Conservation (phyloP, 371 early-diverging fungal genomes). For the Mortierella sp. region DNA sequence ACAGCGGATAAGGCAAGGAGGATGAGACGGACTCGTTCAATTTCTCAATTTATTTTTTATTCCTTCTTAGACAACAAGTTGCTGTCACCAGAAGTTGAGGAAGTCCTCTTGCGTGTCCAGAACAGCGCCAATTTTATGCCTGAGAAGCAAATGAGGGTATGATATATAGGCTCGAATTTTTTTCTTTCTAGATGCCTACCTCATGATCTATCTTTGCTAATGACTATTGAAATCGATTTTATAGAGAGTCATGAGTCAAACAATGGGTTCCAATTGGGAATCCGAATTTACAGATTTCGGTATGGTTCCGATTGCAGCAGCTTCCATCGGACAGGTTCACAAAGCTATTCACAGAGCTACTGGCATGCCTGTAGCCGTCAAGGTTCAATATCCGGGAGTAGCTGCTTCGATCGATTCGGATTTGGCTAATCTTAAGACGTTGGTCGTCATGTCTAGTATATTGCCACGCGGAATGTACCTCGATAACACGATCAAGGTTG, state of each 20-base stretch:
- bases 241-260: constrained; percentile 74
- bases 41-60: neutral
- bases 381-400: constrained; percentile 97
- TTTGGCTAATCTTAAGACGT: constrained; percentile 83
- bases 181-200: neutral
- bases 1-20: neutral
- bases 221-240: neutral
- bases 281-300: constrained; percentile 76
- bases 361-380: constrained; percentile 84
- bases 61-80: constrained; percentile 63
- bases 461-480: constrained; percentile 95
- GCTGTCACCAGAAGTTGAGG: constrained; percentile 85
- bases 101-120: constrained; percentile 89
- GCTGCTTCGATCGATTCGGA: constrained; percentile 91
- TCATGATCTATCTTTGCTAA: neutral
- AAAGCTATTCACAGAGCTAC: constrained; percentile 65
- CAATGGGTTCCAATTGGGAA: constrained; percentile 87
- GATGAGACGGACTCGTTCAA: neutral
- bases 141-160: constrained; percentile 80
- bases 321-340: constrained; percentile 98
- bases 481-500: constrained; percentile 95
- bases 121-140: constrained; percentile 98
- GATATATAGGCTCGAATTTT: neutral
- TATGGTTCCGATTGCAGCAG: constrained; percentile 91
- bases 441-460: constrained; percentile 84